Conservation (phyloP, 2,329 filamentous ascomycete species). For the Hypoxylon sp. region DNA sequence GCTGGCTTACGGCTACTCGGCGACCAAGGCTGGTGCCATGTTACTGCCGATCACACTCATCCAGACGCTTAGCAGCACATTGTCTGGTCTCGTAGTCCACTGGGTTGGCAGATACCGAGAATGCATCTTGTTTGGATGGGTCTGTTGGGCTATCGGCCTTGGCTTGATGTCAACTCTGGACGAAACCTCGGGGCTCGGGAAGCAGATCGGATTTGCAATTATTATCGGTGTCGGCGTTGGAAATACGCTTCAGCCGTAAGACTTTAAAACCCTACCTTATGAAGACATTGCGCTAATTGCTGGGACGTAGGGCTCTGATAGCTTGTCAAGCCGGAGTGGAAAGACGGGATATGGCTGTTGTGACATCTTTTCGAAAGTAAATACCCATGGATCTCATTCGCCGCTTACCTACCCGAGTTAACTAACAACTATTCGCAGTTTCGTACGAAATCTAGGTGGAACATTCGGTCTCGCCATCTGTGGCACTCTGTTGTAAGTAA, state of each 20-base stretch:
- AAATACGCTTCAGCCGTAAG: constrained; percentile 65
- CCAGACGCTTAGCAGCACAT: constrained; percentile 62
- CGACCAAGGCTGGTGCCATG: constrained; percentile 59
- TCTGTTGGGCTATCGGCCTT: constrained; percentile 65
- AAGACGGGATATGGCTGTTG: constrained; percentile 59
- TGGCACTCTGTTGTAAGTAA: constrained; percentile 55
- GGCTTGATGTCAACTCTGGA: constrained; percentile 67
- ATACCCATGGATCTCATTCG: constrained; percentile 20
- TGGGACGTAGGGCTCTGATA: constrained; percentile 57
- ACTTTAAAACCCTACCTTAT: neutral
- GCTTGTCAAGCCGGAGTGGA: constrained; percentile 69
- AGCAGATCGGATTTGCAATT: constrained; percentile 67
- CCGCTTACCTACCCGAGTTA: too few relatives aligned
- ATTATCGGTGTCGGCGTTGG: constrained; percentile 66
- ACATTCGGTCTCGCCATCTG: constrained; percentile 58
- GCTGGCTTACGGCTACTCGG: constrained; percentile 59
- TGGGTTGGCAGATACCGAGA: constrained; percentile 67
- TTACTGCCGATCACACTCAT: constrained; percentile 60
- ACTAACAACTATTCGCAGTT: constrained; percentile 46
- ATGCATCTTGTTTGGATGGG: constrained; percentile 67
- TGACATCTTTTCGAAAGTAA: constrained; percentile 60
- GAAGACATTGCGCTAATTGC: constrained; percentile 16
- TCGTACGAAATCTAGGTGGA: constrained; percentile 57
- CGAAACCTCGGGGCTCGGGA: constrained; percentile 61
- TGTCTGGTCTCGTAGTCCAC: constrained; percentile 66